Percentiles rank a stretch among this genome's conserved stretches.
Evolutionary conservation across 23 red algal species (phyloP).

Genomic region (Cyanidium caldarium): DNA sequence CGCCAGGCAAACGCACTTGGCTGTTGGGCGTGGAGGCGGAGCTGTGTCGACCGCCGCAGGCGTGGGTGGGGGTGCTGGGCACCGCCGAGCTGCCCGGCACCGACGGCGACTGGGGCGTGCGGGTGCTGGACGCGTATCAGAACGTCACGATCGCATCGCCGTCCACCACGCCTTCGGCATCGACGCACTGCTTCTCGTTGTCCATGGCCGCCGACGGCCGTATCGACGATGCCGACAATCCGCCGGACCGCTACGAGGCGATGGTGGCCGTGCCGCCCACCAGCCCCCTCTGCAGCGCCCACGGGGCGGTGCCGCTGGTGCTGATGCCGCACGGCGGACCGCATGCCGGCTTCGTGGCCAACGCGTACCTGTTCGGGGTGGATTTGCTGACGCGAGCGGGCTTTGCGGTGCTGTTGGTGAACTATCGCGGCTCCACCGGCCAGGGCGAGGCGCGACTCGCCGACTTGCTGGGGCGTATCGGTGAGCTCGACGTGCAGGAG

Average conservation of each 20-base stretch:
- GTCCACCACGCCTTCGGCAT: no score
- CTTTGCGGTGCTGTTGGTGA: conserved; percentile 62
- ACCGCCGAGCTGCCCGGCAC: no score
- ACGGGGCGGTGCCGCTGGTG: conserved; percentile 11
- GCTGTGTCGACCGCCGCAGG: no score
- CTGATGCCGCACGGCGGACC: conserved; percentile 78
- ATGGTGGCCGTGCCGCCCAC: not conserved
- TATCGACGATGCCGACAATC: not conserved
- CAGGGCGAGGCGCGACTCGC: conserved; percentile 40
- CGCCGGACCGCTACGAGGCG: not conserved
- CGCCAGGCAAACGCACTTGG: no score
- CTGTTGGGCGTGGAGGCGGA: no score
- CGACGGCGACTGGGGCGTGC: no score
- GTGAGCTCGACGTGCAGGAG: conserved; percentile 70
- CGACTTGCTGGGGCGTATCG: conserved; percentile 39
- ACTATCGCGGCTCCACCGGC: conserved; percentile 73
- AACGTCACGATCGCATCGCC: no score
- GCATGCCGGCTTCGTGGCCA: conserved; percentile 38
- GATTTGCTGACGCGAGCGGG: conserved; percentile 27
- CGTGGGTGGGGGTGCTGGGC: no score
- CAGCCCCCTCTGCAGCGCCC: not conserved
- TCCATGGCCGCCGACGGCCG: not conserved
- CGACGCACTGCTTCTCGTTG: not conserved
- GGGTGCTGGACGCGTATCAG: no score
- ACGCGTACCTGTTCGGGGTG: conserved; percentile 24